These are phyloP conservation scores for Atalantia buxifolia DNA, from an alignment of 345 rosid genomes.

Conservation along the genomic window DNA sequence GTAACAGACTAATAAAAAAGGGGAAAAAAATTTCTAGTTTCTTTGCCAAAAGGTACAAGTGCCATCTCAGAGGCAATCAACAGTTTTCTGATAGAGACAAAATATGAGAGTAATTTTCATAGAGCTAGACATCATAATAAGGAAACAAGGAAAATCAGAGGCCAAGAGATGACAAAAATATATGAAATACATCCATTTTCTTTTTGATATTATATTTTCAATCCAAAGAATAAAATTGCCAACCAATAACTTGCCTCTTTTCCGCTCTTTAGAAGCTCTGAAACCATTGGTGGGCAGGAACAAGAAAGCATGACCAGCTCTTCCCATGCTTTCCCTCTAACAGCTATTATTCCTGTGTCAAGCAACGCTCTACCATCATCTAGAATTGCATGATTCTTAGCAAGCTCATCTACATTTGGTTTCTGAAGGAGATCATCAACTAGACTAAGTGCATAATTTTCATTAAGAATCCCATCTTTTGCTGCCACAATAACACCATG, in stretches of 20 bases:
- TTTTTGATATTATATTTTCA: background rate
- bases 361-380: constrained; percentile 91
- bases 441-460: constrained; percentile 44
- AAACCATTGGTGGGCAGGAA: constrained; percentile 70
- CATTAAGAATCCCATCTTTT: constrained; percentile 37
- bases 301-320: constrained; percentile 76
- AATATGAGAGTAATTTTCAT: background rate
- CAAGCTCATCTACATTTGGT: constrained; percentile 71
- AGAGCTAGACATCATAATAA: background rate
- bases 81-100: background rate
- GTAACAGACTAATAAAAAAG: background rate
- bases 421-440: constrained; percentile 92
- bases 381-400: constrained; percentile 63
- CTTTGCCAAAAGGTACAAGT: background rate
- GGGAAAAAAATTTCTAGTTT: no score
- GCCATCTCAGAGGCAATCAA: background rate
- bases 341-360: constrained; percentile 92
- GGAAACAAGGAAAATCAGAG: background rate
- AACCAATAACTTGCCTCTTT: constrained; percentile 56
- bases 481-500: constrained; percentile 93
- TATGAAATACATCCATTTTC: background rate
- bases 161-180: background rate
- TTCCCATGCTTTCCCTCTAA: constrained; percentile 86
- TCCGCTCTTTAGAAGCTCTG: constrained; percentile 55
- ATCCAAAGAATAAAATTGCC: background rate